A percentile compares a stretch with the other conserved stretches of the same genome.
Conservation (phyloP, 495 filamentous ascomycete genomes). For the Acidiella bohemica region DNA sequence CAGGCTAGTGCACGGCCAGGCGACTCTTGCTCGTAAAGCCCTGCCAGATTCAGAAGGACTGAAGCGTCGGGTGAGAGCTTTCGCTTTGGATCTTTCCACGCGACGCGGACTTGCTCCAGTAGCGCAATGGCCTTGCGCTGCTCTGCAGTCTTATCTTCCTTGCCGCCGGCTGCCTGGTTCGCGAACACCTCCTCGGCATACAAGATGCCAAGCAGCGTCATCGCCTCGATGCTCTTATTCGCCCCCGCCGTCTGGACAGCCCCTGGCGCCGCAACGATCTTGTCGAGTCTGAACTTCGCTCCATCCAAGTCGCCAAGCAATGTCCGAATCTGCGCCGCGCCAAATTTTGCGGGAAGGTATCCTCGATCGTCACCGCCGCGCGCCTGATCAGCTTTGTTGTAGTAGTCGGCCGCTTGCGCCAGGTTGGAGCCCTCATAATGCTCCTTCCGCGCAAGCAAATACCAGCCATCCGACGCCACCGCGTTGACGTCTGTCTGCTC, state of each 20-base stretch:
- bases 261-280: conserved; percentile 71
- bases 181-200: conserved; percentile 89
- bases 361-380: conserved; percentile 77
- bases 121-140: conserved; percentile 68
- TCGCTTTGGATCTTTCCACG: conserved; percentile 86
- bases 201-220: conserved; percentile 75
- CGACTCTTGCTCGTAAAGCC: conserved; percentile 71
- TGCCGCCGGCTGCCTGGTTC: conserved; percentile 52
- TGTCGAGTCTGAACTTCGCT: conserved; percentile 86
- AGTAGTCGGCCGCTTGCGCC: conserved; percentile 62
- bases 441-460: conserved; percentile 75
- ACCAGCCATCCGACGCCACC: conserved; percentile 94
- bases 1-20: conserved; percentile 88
- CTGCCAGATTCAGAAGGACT: conserved; percentile 82
- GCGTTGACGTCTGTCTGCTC: conserved; percentile 89
- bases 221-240: conserved; percentile 69
- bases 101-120: conserved; percentile 67
- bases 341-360: conserved; percentile 85
- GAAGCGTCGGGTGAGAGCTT: conserved; percentile 65
- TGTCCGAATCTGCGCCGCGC: conserved; percentile 74
- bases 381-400: conserved; percentile 75
- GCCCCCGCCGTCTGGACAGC: not conserved
- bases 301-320: conserved; percentile 72
- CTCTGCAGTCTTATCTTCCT: conserved; percentile 77
- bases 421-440: conserved; percentile 54